Conservation (phyloP, 2,329 filamentous ascomycete genomes). For the Cladophialophora exuberans region DNA sequence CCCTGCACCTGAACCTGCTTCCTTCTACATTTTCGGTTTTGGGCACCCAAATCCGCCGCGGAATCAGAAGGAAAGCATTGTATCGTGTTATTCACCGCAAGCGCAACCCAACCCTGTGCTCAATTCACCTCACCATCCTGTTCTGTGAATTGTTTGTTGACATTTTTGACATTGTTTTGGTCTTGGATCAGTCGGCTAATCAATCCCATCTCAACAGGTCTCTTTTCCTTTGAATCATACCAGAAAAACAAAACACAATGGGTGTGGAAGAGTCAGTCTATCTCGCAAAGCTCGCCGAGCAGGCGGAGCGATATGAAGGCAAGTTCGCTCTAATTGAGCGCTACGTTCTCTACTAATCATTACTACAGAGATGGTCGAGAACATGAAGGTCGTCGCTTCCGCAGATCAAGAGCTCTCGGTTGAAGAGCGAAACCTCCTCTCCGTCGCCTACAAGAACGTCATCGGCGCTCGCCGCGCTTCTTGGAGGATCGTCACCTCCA, state of each 20-base stretch:
- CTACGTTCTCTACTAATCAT: constrained; percentile 29
- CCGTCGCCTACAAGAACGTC: constrained; percentile 99
- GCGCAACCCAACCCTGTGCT: not conserved
- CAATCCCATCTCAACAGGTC: constrained; percentile 20
- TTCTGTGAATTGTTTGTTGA: constrained; percentile 1
- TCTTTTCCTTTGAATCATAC: constrained; percentile 19
- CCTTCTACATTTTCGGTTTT: constrained; percentile 9
- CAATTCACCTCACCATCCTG: not conserved
- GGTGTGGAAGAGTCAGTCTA: constrained; percentile 99
- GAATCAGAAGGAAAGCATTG: constrained; percentile 7
- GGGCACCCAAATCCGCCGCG: constrained; percentile 3
- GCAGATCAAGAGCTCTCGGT: constrained; percentile 82
- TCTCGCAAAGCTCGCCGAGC: constrained; percentile 99
- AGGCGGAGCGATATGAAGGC: constrained; percentile 99
- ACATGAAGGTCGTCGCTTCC: constrained; percentile 98
- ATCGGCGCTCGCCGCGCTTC: constrained; percentile 95
- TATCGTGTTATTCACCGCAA: not conserved
- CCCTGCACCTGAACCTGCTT: constrained; percentile 3
- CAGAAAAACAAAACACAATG: constrained; percentile 65
- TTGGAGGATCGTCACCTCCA: constrained; percentile 97
- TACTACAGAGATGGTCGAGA: constrained; percentile 91
- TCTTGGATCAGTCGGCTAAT: constrained; percentile 22
- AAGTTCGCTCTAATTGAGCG: constrained; percentile 39
- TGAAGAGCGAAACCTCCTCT: constrained; percentile 96
- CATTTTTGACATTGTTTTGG: constrained; percentile 4